These are phyloP conservation scores for Pichia sp. DNA, from an alignment of 1,139 yeast species.

Conservation along the genomic window DNA sequence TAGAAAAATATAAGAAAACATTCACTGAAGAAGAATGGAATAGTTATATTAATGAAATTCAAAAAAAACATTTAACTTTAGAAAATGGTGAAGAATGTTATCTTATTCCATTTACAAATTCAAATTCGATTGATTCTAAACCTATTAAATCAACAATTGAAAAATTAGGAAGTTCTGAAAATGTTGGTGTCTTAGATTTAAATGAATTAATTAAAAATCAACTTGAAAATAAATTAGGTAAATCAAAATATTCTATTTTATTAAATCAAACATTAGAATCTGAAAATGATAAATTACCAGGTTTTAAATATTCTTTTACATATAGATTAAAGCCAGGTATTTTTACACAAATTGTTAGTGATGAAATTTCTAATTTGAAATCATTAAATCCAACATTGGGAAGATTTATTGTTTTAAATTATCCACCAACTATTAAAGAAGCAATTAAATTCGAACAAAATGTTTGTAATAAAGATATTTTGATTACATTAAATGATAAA, in stretches of 20 bases:
- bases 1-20: conserved; percentile 37
- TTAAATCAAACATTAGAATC: conserved; percentile 29
- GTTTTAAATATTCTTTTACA: conserved; percentile 25
- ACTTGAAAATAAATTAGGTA: conserved; percentile 34
- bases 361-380: conserved; percentile 36
- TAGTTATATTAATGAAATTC: conserved; percentile 42
- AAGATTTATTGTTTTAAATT: conserved; percentile 43
- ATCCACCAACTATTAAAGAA: conserved; percentile 54
- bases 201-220: conserved; percentile 41
- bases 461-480: conserved; percentile 39
- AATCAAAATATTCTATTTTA: conserved; percentile 34
- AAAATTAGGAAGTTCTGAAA: conserved; percentile 17
- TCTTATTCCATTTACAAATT: conserved; percentile 37
- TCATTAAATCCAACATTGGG: conserved; percentile 36
- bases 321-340: conserved; percentile 52
- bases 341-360: conserved; percentile 49
- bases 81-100: conserved; percentile 33
- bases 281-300: conserved; percentile 21
- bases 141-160: conserved; percentile 18
- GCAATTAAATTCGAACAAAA: conserved; percentile 60
- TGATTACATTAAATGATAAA: conserved; percentile 23
- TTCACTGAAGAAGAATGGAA: conserved; percentile 61
- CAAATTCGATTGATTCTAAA: conserved; percentile 21
- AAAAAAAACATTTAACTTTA: conserved; percentile 46
- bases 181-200: conserved; percentile 43